Percentiles rank a stretch among this genome's conserved stretches.
phyloP scores from a whole-genome alignment of 2,329 filamentous ascomycete genomes.

The Coniochaeta hoffmannii region DNA sequence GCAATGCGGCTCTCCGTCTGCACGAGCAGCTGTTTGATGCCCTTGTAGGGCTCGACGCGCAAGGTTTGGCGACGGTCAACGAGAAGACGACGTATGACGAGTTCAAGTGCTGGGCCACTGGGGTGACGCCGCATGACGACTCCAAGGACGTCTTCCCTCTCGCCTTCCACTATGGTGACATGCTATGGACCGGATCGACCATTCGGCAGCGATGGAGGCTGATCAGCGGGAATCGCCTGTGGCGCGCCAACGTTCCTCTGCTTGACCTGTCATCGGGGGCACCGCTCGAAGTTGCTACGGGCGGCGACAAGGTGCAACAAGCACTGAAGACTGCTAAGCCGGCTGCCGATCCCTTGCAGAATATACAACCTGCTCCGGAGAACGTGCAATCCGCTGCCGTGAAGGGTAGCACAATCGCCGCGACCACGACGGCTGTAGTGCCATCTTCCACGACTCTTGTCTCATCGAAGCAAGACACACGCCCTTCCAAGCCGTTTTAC shows the following conservation, averaged over 20 bases:
- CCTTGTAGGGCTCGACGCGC: conserved; percentile 13
- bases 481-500: conserved; percentile 3
- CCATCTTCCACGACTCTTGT: conserved; percentile 5
- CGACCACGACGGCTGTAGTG: not conserved
- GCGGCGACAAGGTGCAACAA: conserved; percentile 9
- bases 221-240: conserved; percentile 31
- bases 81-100: conserved; percentile 20
- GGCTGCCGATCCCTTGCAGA: not conserved
- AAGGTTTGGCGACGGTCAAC: not conserved
- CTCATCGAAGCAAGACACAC: conserved; percentile 3
- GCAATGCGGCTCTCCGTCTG: conserved; percentile 23
- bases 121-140: conserved; percentile 33
- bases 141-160: conserved; percentile 36
- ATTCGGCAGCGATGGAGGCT: conserved; percentile 29
- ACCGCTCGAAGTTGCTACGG: conserved; percentile 14
- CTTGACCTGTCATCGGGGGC: conserved; percentile 18
- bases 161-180: conserved; percentile 25
- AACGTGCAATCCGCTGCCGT: not conserved
- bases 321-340: not conserved
- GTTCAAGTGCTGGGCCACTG: conserved; percentile 33
- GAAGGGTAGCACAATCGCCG: not conserved
- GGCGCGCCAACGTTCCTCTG: conserved; percentile 15
- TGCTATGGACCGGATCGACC: conserved; percentile 31
- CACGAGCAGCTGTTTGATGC: conserved; percentile 25
- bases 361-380: not conserved